Conservation (phyloP, 305 asterid species). For the Nicotiana rustica region DNA sequence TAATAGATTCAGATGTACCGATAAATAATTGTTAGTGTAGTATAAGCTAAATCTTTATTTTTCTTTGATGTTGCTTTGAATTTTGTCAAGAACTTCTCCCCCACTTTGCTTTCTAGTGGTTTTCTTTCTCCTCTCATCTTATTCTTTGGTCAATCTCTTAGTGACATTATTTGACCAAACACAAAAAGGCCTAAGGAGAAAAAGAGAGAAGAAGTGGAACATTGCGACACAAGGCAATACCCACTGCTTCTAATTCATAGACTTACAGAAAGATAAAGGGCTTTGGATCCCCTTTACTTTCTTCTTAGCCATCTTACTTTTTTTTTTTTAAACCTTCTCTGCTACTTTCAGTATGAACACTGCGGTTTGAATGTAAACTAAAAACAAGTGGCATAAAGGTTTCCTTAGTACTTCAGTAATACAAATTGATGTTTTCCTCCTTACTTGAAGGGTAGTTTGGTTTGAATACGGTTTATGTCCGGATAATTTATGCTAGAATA, state of each 20-base stretch:
- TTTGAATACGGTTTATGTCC: too few relatives aligned
- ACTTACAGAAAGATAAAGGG: background rate
- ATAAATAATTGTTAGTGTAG: background rate
- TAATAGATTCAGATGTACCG: background rate
- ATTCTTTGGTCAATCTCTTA: conserved; percentile 49
- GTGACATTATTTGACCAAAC: conserved; percentile 60
- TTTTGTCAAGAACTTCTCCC: background rate
- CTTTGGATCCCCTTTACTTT: background rate
- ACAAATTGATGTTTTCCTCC: too few relatives aligned
- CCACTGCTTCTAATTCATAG: too few relatives aligned
- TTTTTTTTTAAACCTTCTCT: background rate
- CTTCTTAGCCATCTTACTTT: background rate
- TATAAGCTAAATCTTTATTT: too few relatives aligned
- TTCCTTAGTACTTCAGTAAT: background rate
- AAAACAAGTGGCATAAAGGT: background rate
- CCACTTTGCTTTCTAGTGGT: too few relatives aligned
- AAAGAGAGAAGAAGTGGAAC: conserved; percentile 36
- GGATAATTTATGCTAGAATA: too few relatives aligned
- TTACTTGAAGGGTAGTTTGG: too few relatives aligned
- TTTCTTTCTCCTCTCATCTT: conserved; percentile 35
- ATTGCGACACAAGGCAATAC: background rate
- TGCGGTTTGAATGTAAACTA: background rate
- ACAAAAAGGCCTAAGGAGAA: conserved; percentile 41
- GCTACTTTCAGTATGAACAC: too few relatives aligned
- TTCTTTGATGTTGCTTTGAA: too few relatives aligned